A percentile compares a stretch with the other conserved stretches of the same genome.
phyloP scores from a whole-genome alignment of 495 filamentous ascomycete species.

The Penicillium verhagenii region DNA sequence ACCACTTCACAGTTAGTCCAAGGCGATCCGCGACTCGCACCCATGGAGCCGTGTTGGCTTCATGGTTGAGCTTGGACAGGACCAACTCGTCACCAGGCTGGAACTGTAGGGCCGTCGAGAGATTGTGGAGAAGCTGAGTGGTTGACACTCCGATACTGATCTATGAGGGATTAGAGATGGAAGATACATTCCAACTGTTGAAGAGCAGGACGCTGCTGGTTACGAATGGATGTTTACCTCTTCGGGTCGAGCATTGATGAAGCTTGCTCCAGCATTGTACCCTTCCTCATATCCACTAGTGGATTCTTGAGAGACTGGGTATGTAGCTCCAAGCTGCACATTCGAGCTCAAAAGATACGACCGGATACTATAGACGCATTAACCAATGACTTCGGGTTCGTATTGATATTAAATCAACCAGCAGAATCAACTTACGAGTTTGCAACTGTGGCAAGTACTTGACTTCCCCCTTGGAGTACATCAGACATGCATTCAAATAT shows the following conservation, averaged over 20 bases:
- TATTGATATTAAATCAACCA: background rate
- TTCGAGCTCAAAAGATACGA: slow-evolving; percentile 67
- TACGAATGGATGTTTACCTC: slow-evolving; percentile 51
- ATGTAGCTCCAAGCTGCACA: slow-evolving; percentile 70
- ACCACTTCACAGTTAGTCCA: slow-evolving; percentile 65
- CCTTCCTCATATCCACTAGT: slow-evolving; percentile 55
- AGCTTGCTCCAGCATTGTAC: slow-evolving; percentile 60
- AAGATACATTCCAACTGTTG: background rate
- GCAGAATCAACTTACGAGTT: slow-evolving; percentile 51
- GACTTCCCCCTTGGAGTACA: slow-evolving; percentile 56
- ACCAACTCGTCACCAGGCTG: slow-evolving; percentile 58
- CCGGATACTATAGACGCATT: slow-evolving; percentile 48
- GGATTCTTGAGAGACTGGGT: slow-evolving; percentile 52
- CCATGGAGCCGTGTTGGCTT: slow-evolving; percentile 71
- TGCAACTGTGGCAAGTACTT: slow-evolving; percentile 61
- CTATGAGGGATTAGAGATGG: slow-evolving; percentile 6
- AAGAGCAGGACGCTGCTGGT: background rate
- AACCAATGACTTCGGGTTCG: background rate
- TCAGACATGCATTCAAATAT: background rate
- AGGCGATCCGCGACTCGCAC: slow-evolving; percentile 56
- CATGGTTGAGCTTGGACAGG: slow-evolving; percentile 55
- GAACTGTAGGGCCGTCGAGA: slow-evolving; percentile 59
- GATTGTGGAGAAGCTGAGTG: slow-evolving; percentile 71
- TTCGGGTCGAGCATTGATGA: slow-evolving; percentile 61
- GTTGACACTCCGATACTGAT: slow-evolving; percentile 60